Evolutionary conservation across 345 rosid species (phyloP), one percentile per base, ranked within the genome.

Genomic region (Ailanthus altissimus): DNA sequence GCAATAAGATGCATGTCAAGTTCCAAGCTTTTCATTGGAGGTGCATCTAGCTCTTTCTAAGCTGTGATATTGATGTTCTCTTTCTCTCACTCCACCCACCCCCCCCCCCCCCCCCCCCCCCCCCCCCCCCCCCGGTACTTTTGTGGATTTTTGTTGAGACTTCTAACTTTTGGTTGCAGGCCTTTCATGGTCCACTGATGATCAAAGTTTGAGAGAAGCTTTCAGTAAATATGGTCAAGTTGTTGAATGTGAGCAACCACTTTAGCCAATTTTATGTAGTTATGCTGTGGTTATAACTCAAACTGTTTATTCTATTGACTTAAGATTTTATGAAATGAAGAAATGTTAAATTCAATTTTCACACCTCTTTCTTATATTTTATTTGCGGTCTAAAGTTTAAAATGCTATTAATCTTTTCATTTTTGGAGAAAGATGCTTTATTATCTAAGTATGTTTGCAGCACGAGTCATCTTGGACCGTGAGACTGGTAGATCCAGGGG

Each of bases 401-500:
- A 56, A 20, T 61, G 60, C 5, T 25, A n/a, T n/a, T n/a, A 16
- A 25, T 14, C 36, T 62, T 76, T 54, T 26, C 45, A 38, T 54
- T 14, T 58, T 21, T 53, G 7, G 54, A 28, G 21, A 67, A 15
- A 65, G 21, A 25, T 50, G 38, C 69, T 83, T 32, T 73, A 74
- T 54, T 78, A 32, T 42, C 25, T 54, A 26, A 53, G 11, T 73
- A n/a, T 54, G 61, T 53, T 60, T 78, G 76, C 88, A 96, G 99
- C 94, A 51, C 89, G 91, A 85, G 87, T 95, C 61, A 95, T 93
- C 76, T n/a, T 86, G 84, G 97, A 95, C 78, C 93, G 98, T 69
- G 99, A 95, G 53, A 88, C 91, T 42, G 97, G 98, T 58, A 87
- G 94, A 75, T 96, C 99, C 15, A 93, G 97, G 80, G 99, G 99